These are phyloP conservation scores for Rosa multiflora DNA, from an alignment of 306 rosid species.

Conservation along the genomic window DNA sequence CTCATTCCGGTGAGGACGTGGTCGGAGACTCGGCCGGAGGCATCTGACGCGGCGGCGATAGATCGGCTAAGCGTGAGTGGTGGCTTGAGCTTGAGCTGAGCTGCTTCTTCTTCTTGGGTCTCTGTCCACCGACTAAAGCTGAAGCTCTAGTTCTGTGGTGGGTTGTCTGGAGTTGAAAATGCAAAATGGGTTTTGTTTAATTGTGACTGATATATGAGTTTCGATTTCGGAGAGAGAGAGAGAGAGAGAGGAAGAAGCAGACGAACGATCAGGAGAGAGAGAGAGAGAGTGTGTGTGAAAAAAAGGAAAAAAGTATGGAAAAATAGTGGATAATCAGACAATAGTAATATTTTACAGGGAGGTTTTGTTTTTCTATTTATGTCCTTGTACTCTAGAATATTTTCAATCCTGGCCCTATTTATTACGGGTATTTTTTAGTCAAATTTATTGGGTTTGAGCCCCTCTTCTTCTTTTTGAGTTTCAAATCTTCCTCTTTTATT, in stretches of 20 bases:
- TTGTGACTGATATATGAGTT: slow-evolving; percentile 31
- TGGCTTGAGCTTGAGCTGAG: slow-evolving; percentile 1
- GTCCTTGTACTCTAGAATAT: slow-evolving; percentile 2
- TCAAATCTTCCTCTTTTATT: too few relatives aligned
- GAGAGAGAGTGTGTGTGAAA: neutral
- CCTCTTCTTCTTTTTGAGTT: too few relatives aligned
- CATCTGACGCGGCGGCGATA: slow-evolving; percentile 26
- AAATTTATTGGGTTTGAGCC: too few relatives aligned
- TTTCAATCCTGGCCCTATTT: neutral
- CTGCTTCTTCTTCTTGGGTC: neutral
- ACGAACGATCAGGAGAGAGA: neutral
- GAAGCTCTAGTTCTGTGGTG: neutral
- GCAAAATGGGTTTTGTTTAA: slow-evolving; percentile 23
- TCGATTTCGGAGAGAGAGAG: slow-evolving; percentile 32
- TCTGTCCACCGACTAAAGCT: slow-evolving; percentile 39
- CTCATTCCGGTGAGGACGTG: slow-evolving; percentile 27
- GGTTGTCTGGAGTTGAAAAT: slow-evolving; percentile 43
- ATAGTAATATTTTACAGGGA: neutral
- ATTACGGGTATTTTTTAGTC: too few relatives aligned
- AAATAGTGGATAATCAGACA: slow-evolving; percentile 1
- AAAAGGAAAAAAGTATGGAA: neutral
- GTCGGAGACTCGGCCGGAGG: slow-evolving; percentile 19
- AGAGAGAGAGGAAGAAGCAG: slow-evolving; percentile 7
- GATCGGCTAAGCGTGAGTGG: slow-evolving; percentile 18
- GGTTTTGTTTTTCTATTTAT: neutral